These are phyloP conservation scores for Monosporozyma siamensis DNA, from an alignment of 805 yeast genomes.

Conservation along the genomic window DNA sequence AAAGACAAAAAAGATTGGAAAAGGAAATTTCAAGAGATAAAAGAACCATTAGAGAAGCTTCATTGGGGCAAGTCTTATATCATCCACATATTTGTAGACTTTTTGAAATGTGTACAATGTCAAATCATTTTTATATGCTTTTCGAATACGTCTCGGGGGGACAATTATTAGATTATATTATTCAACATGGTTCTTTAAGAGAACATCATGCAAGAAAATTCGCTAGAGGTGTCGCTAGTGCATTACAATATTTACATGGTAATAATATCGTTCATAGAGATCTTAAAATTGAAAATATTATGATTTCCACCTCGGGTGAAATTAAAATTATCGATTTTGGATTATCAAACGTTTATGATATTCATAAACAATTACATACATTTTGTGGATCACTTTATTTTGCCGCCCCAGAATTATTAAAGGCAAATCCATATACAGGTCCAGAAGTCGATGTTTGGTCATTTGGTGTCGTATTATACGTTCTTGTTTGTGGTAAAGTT, in stretches of 20 bases:
- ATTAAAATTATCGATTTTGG: conserved; percentile 96
- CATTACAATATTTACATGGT: conserved; percentile 86
- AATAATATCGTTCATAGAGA: conserved; percentile 96
- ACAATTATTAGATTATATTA: conserved; percentile 93
- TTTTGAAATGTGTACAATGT: conserved; percentile 92
- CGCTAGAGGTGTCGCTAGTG: conserved; percentile 89
- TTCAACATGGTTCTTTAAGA: conserved; percentile 87
- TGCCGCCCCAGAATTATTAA: conserved; percentile 95
- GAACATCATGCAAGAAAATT: conserved; percentile 92
- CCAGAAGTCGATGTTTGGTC: conserved; percentile 99
- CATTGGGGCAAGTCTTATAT: conserved; percentile 77
- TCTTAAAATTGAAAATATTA: conserved; percentile 88
- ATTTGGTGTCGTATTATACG: conserved; percentile 92
- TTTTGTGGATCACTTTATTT: conserved; percentile 95
- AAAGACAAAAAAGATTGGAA: conserved; percentile 60
- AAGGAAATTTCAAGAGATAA: conserved; percentile 84
- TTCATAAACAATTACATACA: conserved; percentile 66
- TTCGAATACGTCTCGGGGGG: conserved; percentile 97
- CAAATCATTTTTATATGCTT: conserved; percentile 92
- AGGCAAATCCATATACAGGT: conserved; percentile 87
- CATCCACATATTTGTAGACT: conserved; percentile 90
- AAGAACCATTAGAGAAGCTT: conserved; percentile 91
- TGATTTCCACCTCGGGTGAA: conserved; percentile 89
- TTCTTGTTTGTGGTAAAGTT: conserved; percentile 92
- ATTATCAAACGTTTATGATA: conserved; percentile 74